Percentiles rank a stretch among this genome's conserved stretches.
Conservation (phyloP, 2,329 filamentous ascomycete genomes). For the Whalleya microplaca region DNA sequence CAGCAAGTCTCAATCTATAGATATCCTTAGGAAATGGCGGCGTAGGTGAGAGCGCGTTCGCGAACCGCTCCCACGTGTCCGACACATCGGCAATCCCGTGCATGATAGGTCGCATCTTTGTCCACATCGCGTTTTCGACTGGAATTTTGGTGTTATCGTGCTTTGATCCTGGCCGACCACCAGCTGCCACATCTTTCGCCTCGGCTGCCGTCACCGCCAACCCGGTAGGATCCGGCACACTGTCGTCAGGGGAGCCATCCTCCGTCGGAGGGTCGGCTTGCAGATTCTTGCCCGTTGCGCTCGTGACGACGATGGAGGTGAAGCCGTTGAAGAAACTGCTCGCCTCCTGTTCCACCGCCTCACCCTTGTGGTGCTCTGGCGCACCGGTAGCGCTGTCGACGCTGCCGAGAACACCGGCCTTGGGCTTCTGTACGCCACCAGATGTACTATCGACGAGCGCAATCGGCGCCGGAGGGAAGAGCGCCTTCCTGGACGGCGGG, state of each 20-base stretch:
- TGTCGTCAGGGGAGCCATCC: slow-evolving; percentile 30
- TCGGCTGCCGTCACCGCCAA: slow-evolving; percentile 43
- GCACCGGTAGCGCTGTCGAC: slow-evolving; percentile 80
- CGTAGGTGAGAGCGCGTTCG: slow-evolving; percentile 63
- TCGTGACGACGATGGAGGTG: slow-evolving; percentile 71
- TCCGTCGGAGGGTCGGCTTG: slow-evolving; percentile 59
- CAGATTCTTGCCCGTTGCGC: slow-evolving; percentile 77
- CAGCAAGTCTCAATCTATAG: slow-evolving; percentile 59
- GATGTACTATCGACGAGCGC: slow-evolving; percentile 71
- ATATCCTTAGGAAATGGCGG: slow-evolving; percentile 60
- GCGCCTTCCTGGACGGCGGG: slow-evolving; percentile 60
- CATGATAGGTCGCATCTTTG: slow-evolving; percentile 75
- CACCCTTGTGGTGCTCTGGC: slow-evolving; percentile 80
- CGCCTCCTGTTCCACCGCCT: slow-evolving; percentile 82
- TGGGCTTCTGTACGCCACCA: slow-evolving; percentile 77
- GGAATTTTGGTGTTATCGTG: slow-evolving; percentile 81
- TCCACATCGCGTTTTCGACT: slow-evolving; percentile 77
- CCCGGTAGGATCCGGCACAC: slow-evolving; percentile 41
- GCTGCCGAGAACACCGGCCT: slow-evolving; percentile 74
- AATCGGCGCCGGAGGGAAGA: slow-evolving; percentile 80
- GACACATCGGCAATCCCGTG: slow-evolving; percentile 50
- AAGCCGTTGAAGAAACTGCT: slow-evolving; percentile 79
- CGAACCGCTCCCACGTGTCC: slow-evolving; percentile 47
- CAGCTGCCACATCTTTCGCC: slow-evolving; percentile 48
- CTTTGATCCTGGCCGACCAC: slow-evolving; percentile 50